Base-by-base conservation (phyloP, 140 eudicot species). In the Anethum foeniculum region DNA sequence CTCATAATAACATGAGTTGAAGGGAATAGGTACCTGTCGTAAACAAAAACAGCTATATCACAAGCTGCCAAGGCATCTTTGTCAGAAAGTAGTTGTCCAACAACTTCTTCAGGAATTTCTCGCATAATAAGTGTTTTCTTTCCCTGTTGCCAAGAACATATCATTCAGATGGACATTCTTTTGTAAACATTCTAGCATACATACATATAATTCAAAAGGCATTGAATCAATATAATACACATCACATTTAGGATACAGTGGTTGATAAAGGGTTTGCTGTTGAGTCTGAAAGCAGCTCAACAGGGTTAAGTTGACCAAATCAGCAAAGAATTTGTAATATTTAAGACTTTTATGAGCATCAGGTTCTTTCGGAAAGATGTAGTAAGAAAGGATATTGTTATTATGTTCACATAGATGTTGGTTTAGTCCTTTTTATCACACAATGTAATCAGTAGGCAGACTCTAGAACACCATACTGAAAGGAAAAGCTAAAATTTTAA, bases 11-110 rank as follows among this genome's bases (percentile, higher is more conserved):
- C 0, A 49, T 39, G 15, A 32, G 7, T 16, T 3, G 28, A 71
- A 39, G 76, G 28, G 1, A 25, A 2, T 39, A 39, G 21, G 2
- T 43, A 74, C 77, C 77, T 74, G 54, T 74, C 77, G 5, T 74
- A 74, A 43, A 74, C 77, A 74, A 74, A 74, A 43, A 74, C 56
- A 39, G 77, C 77, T 44, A 74, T n/a, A 43, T 74, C 77, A 74
- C 77, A 74, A 44, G 58, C 54, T 9, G 77, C 77, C 77, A 44
- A 74, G 54, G 54, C 47, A 41, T 74, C 77, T 41, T 74, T 74
- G 2, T 12, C 44, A 43, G 36, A 44, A 23, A 74, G 77, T 19
- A 43, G 28, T 21, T 44, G 14, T 10, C 54, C 54, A 5, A 74
- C 77, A 43, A 12, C 34, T 2, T 74, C 77, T 43, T 74, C 77